Conservation (phyloP, 1,139 yeast species). For the Kodamaea ohmeri region DNA sequence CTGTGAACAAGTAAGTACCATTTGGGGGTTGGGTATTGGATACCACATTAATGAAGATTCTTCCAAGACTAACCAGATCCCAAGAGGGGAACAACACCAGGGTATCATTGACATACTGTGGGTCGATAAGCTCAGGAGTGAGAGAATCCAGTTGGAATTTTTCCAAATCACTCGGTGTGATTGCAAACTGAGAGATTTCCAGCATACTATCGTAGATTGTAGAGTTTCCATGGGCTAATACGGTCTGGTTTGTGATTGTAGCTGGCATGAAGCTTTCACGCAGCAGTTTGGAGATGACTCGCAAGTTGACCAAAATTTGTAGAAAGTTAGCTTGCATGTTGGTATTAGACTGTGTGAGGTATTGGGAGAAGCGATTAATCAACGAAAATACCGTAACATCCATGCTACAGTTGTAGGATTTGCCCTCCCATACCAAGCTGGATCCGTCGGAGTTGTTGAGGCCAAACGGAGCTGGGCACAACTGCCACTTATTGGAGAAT, state of each 20-base stretch:
- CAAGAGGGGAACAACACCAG: slow-evolving; percentile 7
- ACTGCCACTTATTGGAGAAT: slow-evolving; percentile 51
- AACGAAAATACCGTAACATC: slow-evolving; percentile 42
- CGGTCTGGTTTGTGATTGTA: slow-evolving; percentile 1
- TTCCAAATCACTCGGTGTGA: slow-evolving; percentile 27
- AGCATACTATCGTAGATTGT: slow-evolving; percentile 27
- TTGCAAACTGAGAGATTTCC: slow-evolving; percentile 22
- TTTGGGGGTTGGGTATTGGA: slow-evolving; percentile 21
- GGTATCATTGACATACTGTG: not conserved
- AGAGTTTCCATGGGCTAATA: slow-evolving; percentile 24
- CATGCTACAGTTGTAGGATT: slow-evolving; percentile 39
- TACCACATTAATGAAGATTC: slow-evolving; percentile 41
- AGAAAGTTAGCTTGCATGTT: slow-evolving; percentile 54
- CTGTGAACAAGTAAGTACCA: not conserved
- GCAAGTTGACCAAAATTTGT: slow-evolving; percentile 50
- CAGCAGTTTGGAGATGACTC: slow-evolving; percentile 10
- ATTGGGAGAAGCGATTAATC: slow-evolving; percentile 33
- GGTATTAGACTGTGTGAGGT: slow-evolving; percentile 49
- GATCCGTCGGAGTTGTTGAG: slow-evolving; percentile 25
- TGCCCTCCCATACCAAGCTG: slow-evolving; percentile 26
- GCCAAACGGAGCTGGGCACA: slow-evolving; percentile 60
- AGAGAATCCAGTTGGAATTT: slow-evolving; percentile 1
- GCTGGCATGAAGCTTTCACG: not conserved
- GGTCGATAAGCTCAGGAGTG: not conserved
- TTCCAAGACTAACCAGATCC: slow-evolving; percentile 11